These are phyloP conservation scores for Candida oleophila DNA, from an alignment of 805 yeast species.

Conservation along the genomic window DNA sequence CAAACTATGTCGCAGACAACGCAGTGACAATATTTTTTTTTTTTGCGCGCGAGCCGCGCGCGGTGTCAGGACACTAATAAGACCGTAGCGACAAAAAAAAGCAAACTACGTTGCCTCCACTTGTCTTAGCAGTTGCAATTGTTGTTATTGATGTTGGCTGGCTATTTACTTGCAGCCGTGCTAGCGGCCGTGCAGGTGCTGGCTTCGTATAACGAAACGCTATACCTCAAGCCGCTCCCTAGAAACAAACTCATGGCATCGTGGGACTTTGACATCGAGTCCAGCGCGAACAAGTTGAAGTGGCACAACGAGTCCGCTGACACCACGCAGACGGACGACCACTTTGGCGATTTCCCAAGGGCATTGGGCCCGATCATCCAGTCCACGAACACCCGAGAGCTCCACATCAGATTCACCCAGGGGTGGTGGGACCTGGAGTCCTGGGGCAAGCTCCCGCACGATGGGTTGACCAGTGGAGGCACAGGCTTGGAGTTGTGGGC, in stretches of 20 bases:
- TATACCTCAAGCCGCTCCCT: slow-evolving; percentile 70
- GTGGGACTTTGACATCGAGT: slow-evolving; percentile 64
- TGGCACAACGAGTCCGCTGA: slow-evolving; percentile 17
- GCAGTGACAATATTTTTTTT: too few species aligned
- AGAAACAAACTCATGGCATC: slow-evolving; percentile 67
- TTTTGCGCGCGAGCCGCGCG: too few species aligned
- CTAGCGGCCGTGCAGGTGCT: neutral
- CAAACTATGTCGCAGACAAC: too few species aligned
- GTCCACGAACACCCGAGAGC: slow-evolving; percentile 63
- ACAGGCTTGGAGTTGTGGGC: slow-evolving; percentile 96
- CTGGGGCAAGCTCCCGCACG: slow-evolving; percentile 80
- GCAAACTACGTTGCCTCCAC: too few species aligned
- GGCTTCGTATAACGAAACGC: slow-evolving; percentile 51
- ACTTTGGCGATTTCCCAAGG: slow-evolving; percentile 75
- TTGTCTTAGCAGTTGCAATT: neutral
- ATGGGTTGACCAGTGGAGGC: slow-evolving; percentile 80
- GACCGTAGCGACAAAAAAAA: too few species aligned
- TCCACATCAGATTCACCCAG: slow-evolving; percentile 84
- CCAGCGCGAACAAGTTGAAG: slow-evolving; percentile 39
- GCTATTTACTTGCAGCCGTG: neutral
- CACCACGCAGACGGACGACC: slow-evolving; percentile 22
- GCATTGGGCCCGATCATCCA: slow-evolving; percentile 75
- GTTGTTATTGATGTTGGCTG: neutral
- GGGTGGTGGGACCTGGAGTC: slow-evolving; percentile 92
- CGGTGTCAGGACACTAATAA: too few species aligned